These are phyloP conservation scores for Endocalyx cinctus DNA, from an alignment of 2,329 filamentous ascomycete genomes.

Conservation along the genomic window DNA sequence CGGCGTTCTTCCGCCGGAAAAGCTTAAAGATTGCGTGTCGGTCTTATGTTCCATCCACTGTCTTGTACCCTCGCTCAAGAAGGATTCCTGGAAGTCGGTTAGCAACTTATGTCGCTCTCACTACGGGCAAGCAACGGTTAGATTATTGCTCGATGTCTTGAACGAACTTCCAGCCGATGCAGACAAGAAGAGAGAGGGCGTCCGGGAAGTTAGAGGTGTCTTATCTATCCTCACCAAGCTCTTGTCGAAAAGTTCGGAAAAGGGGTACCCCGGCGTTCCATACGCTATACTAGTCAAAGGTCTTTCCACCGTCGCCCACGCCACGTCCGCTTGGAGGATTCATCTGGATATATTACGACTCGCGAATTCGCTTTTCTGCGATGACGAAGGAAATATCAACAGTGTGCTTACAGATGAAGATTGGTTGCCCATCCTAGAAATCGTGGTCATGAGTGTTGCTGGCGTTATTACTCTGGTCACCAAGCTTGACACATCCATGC, in stretches of 20 bases:
- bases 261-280: slow-evolving; percentile 56
- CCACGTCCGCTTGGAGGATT: slow-evolving; percentile 41
- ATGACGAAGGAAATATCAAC: slow-evolving; percentile 48
- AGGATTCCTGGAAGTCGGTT: slow-evolving; percentile 65
- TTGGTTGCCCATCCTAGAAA: slow-evolving; percentile 58
- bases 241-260: slow-evolving; percentile 53
- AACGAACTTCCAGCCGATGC: slow-evolving; percentile 42
- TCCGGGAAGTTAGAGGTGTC: slow-evolving; percentile 57
- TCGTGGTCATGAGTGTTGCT: slow-evolving; percentile 53
- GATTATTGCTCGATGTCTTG: slow-evolving; percentile 60
- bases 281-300: slow-evolving; percentile 56
- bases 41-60: slow-evolving; percentile 69
- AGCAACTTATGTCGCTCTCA: slow-evolving; percentile 69
- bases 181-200: slow-evolving; percentile 45
- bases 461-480: slow-evolving; percentile 23
- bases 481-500: slow-evolving; percentile 15
- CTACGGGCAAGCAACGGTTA: slow-evolving; percentile 64
- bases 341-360: slow-evolving; percentile 44
- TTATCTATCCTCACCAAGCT: slow-evolving; percentile 60
- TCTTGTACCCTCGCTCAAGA: slow-evolving; percentile 55
- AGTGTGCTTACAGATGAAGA: slow-evolving; percentile 59
- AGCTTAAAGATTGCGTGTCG: slow-evolving; percentile 62
- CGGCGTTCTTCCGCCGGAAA: slow-evolving; percentile 59
- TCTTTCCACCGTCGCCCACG: slow-evolving; percentile 45
- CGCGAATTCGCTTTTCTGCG: slow-evolving; percentile 52